Evolutionary conservation across 345 rosid genomes (phyloP).

Genomic region (Moricandia moricandioides): DNA sequence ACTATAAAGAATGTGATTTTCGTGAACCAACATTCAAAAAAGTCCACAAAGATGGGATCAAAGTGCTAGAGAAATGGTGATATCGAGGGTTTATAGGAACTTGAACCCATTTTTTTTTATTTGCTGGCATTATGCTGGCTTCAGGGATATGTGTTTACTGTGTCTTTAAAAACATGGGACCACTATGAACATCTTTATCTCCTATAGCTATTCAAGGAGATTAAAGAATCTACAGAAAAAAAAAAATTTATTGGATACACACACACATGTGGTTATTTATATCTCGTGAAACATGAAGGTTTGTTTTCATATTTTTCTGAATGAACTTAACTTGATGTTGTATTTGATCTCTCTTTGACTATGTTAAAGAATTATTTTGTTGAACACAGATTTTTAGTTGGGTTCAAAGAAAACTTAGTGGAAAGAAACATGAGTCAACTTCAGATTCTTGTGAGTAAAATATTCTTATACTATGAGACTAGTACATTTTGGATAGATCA

Average conservation of each 20-base stretch:
- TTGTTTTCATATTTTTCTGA: conserved; percentile 12
- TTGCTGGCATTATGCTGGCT: conserved; percentile 31
- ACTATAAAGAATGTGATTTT: background rate
- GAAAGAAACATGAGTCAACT: conserved; percentile 28
- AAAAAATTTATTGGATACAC: conserved; percentile 30
- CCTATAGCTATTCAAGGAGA: conserved; percentile 13
- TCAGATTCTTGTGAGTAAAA: conserved; percentile 42
- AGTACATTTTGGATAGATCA: background rate
- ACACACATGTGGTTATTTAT: conserved; percentile 11
- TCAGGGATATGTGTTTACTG: conserved; percentile 13
- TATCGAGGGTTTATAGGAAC: conserved; percentile 30
- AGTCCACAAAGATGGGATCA: conserved; percentile 35
- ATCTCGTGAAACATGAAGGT: conserved; percentile 32
- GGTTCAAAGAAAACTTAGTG: conserved; percentile 64
- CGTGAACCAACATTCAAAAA: conserved; percentile 20
- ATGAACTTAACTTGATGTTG: background rate
- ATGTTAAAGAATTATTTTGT: background rate
- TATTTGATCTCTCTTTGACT: conserved; percentile 9
- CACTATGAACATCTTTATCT: conserved; percentile 24
- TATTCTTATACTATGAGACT: background rate
- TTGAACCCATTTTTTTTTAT: conserved; percentile 25
- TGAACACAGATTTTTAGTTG: conserved; percentile 57
- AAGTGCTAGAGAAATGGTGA: conserved; percentile 25
- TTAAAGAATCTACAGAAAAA: background rate
- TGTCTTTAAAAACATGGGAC: conserved; percentile 28